phyloP scores from a whole-genome alignment of 2,329 filamentous ascomycete species.

The Exophiala aquamarina region DNA sequence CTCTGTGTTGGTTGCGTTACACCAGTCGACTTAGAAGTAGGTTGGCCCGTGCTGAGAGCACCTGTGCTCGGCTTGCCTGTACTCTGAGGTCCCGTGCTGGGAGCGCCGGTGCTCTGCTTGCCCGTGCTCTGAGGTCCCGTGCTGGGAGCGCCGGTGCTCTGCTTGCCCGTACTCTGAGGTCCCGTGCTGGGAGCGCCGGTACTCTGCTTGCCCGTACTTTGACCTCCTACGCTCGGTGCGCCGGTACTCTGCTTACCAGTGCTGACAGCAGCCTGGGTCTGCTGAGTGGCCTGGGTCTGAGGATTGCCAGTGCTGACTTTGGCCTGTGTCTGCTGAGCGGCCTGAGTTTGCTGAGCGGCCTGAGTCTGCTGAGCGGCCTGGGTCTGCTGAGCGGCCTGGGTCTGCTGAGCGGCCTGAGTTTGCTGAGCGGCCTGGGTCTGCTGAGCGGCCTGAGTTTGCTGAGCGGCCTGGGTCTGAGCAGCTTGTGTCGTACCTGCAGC shows the following conservation, averaged over 20 bases:
- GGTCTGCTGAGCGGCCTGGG: neutral
- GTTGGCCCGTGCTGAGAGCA: no score
- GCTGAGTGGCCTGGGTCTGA: neutral
- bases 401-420: constrained; percentile 6
- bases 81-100: no score
- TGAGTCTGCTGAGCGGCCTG: constrained; percentile 6
- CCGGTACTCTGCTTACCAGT: neutral
- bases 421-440: constrained; percentile 3
- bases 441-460: constrained; percentile 4
- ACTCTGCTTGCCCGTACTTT: neutral
- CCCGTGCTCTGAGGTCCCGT: no score
- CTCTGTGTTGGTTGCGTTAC: no score
- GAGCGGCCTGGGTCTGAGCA: constrained; percentile 3
- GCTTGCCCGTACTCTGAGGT: no score
- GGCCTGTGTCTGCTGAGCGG: neutral
- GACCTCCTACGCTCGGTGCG: neutral
- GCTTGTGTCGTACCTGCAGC: constrained; percentile 1
- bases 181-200: neutral
- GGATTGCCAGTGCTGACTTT: neutral
- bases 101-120: no score
- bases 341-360: neutral
- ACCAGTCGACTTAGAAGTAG: no score
- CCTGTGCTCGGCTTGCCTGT: no score
- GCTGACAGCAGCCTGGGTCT: neutral
- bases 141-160: neutral